A percentile compares a stretch with the other conserved stretches of the same genome.
phyloP scores from a whole-genome alignment of 1,284 basidiomycete species.

The Tilletia setariae region DNA sequence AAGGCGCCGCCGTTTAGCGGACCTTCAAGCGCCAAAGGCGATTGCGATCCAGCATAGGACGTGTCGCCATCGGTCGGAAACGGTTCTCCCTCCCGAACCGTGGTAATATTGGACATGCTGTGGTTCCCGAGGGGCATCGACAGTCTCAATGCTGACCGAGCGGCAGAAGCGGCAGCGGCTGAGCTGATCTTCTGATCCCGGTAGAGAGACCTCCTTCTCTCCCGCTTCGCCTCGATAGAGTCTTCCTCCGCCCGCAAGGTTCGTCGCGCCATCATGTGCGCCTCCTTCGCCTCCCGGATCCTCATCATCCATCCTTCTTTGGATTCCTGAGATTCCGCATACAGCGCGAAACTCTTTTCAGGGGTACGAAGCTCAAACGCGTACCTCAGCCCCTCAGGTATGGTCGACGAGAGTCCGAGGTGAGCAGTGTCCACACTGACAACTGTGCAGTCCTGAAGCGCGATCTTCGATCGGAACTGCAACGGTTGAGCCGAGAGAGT shows the following conservation, averaged over 20 bases:
- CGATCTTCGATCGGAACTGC: slow-evolving; percentile 47
- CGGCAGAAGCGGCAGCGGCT: not conserved
- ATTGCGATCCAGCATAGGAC: not conserved
- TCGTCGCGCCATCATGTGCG: slow-evolving; percentile 41
- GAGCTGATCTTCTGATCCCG: not conserved
- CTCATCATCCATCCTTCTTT: slow-evolving; percentile 45
- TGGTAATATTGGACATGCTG: not conserved
- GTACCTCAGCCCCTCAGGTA: slow-evolving; percentile 29
- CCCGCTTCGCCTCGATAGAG: slow-evolving; percentile 42
- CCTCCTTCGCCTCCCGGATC: slow-evolving; percentile 48
- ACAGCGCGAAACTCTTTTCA: slow-evolving; percentile 51
- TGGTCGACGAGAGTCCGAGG: not conserved
- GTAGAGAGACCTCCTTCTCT: slow-evolving; percentile 22
- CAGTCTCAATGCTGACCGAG: not conserved
- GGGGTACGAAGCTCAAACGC: slow-evolving; percentile 52
- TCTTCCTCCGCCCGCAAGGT: slow-evolving; percentile 44
- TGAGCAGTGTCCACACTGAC: slow-evolving; percentile 37
- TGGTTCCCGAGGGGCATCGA: not conserved
- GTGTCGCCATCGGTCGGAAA: not conserved
- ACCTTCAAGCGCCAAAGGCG: too few species aligned
- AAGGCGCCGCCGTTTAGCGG: too few species aligned
- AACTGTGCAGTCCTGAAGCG: slow-evolving; percentile 47
- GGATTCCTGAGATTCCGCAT: slow-evolving; percentile 36
- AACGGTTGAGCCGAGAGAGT: slow-evolving; percentile 32
- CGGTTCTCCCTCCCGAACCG: slow-evolving; percentile 5